phyloP scores from a whole-genome alignment of 257 asterid genomes.

The Solanum chiquidenum region DNA sequence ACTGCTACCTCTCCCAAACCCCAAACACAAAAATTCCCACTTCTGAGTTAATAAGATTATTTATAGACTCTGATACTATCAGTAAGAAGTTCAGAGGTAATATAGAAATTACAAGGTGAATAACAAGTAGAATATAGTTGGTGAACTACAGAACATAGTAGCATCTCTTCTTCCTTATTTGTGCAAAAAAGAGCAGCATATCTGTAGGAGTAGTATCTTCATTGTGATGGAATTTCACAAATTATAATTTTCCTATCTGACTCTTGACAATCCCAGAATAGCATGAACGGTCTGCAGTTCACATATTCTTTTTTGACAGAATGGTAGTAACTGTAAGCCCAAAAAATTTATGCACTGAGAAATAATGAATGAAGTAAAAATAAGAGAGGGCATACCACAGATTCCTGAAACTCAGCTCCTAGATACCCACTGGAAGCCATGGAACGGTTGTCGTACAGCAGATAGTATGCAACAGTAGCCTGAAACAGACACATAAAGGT shows the following conservation, averaged over 20 bases:
- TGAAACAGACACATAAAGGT: constrained; percentile 14
- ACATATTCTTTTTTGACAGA: not conserved
- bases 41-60: not conserved
- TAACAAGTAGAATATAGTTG: not conserved
- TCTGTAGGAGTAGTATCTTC: not conserved
- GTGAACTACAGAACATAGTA: not conserved
- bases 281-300: not conserved
- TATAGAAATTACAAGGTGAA: not conserved
- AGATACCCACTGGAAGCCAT: constrained; percentile 64
- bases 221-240: not conserved
- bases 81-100: not conserved
- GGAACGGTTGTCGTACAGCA: constrained; percentile 67
- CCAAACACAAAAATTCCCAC: not conserved
- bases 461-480: constrained; percentile 93
- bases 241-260: not conserved
- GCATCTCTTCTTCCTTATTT: not conserved
- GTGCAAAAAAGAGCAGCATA: not conserved
- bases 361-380: not conserved
- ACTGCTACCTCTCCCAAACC: not conserved
- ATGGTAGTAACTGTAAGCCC: not conserved
- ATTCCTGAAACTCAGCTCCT: constrained; percentile 67
- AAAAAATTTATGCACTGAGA: not conserved
- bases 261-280: not conserved
- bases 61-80: not conserved
- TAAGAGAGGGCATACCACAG: constrained; percentile 43